These are phyloP conservation scores for Penstemon eatonii DNA, from an alignment of 257 asterid species.

Conservation along the genomic window DNA sequence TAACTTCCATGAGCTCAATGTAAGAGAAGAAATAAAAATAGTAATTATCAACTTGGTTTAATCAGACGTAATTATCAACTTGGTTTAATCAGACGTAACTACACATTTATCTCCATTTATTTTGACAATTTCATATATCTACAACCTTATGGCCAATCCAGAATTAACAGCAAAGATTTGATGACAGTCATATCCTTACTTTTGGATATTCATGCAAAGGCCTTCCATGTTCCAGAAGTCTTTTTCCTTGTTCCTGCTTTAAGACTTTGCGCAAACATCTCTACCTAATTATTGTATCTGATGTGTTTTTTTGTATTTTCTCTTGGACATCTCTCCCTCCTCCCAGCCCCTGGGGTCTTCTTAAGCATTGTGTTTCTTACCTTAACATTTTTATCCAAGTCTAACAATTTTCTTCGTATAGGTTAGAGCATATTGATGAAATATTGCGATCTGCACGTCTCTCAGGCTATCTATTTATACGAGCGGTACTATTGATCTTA, in stretches of 20 bases:
- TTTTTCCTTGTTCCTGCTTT: not conserved
- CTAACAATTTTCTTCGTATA: slow-evolving; percentile 31
- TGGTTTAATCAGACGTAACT: no score
- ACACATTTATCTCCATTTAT: not conserved
- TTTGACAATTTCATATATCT: not conserved
- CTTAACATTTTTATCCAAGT: slow-evolving; percentile 11
- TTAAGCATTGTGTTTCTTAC: slow-evolving; percentile 10
- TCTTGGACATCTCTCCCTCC: not conserved
- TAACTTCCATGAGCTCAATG: no score
- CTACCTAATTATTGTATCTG: not conserved
- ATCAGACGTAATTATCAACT: no score
- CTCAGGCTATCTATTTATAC: slow-evolving; percentile 74
- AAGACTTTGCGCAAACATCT: not conserved
- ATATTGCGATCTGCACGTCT: slow-evolving; percentile 78
- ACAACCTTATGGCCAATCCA: not conserved
- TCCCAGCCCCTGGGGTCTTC: not conserved
- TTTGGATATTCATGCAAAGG: not conserved
- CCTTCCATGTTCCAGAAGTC: not conserved
- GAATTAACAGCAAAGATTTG: slow-evolving; percentile 14
- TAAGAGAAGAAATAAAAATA: no score
- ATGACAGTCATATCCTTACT: not conserved
- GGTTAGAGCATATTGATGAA: slow-evolving; percentile 91
- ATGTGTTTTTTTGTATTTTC: slow-evolving; percentile 2
- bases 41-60: no score
- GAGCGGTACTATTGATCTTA: slow-evolving; percentile 53